A percentile compares a stretch with the other conserved stretches of the same genome.
phyloP scores from a whole-genome alignment of 2,329 filamentous ascomycete genomes.

The Phaeosphaeriaceae sp. region DNA sequence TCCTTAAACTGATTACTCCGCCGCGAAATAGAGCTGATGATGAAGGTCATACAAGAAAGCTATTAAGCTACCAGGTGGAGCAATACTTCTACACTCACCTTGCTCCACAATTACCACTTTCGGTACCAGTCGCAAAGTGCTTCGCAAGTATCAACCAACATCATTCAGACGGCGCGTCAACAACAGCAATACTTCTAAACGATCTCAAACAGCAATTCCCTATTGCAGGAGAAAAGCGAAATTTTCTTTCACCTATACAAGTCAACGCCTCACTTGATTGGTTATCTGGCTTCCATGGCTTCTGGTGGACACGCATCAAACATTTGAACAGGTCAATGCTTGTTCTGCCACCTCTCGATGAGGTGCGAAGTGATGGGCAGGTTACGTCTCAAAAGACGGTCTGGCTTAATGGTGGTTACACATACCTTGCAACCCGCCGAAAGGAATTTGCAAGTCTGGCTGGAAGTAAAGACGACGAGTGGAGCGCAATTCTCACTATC shows the following conservation, averaged over 20 bases:
- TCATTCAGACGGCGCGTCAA: constrained; percentile 38
- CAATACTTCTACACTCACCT: constrained; percentile 68
- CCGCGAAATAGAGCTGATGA: constrained; percentile 53
- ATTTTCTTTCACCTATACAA: constrained; percentile 55
- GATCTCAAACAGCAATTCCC: constrained; percentile 63
- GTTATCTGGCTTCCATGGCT: constrained; percentile 67
- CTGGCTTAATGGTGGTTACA: constrained; percentile 73
- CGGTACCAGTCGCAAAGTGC: constrained; percentile 59
- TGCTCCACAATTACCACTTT: constrained; percentile 55
- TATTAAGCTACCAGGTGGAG: constrained; percentile 71
- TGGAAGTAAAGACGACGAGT: constrained; percentile 59
- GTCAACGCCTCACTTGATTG: constrained; percentile 64
- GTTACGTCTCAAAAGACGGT: constrained; percentile 33
- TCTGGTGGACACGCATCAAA: constrained; percentile 53
- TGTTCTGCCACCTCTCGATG: constrained; percentile 63
- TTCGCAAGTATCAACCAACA: constrained; percentile 54
- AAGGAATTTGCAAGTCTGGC: constrained; percentile 61
- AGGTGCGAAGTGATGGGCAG: constrained; percentile 48
- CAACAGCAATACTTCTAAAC: constrained; percentile 64
- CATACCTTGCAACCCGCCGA: constrained; percentile 68
- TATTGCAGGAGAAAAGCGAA: constrained; percentile 62
- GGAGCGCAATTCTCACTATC: constrained; percentile 59
- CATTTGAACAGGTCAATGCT: constrained; percentile 45
- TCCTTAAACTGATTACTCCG: constrained; percentile 67
- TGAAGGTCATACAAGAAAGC: constrained; percentile 69